A percentile compares a stretch with the other conserved stretches of the same genome.
phyloP scores from a whole-genome alignment of 306 rosid genomes.

The Luffa aegyptiaca region DNA sequence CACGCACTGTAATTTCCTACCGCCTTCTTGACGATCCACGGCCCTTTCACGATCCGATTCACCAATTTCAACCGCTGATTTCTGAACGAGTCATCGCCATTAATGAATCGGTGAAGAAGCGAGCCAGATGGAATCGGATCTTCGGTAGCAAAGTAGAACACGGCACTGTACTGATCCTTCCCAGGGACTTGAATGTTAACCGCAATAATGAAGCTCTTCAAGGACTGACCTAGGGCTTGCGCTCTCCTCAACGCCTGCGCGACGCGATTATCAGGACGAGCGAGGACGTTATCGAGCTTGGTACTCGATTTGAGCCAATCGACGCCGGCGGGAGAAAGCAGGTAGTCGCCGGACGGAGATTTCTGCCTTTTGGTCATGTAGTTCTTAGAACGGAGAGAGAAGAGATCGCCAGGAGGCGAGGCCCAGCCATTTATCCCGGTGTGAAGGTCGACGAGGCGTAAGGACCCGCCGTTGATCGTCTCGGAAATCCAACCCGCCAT shows the following conservation, averaged over 20 bases:
- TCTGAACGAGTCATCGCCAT: conserved; percentile 62
- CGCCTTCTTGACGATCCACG: conserved; percentile 85
- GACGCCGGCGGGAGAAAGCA: conserved; percentile 61
- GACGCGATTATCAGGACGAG: conserved; percentile 65
- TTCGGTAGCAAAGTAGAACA: conserved; percentile 67
- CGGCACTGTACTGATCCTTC: conserved; percentile 81
- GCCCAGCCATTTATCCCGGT: conserved; percentile 89
- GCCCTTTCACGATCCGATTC: conserved; percentile 90
- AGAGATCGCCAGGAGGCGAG: conserved; percentile 76
- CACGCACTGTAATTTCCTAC: conserved; percentile 86
- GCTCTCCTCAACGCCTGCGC: conserved; percentile 37
- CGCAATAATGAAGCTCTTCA: conserved; percentile 68
- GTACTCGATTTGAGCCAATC: conserved; percentile 77
- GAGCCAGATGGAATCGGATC: conserved; percentile 62
- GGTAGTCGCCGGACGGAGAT: conserved; percentile 59
- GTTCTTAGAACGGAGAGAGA: conserved; percentile 49
- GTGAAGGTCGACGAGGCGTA: conserved; percentile 55
- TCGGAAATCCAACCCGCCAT: conserved; percentile 45
- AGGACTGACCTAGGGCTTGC: conserved; percentile 41
- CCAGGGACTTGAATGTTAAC: conserved; percentile 87
- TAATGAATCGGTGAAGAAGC: conserved; percentile 54
- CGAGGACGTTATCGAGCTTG: conserved; percentile 76
- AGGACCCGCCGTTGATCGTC: conserved; percentile 52
- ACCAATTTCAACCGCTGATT: conserved; percentile 86
- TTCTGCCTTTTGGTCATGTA: conserved; percentile 49